These are phyloP conservation scores for Paecilomyces niveus DNA, from an alignment of 2,329 filamentous ascomycete species.

Conservation along the genomic window DNA sequence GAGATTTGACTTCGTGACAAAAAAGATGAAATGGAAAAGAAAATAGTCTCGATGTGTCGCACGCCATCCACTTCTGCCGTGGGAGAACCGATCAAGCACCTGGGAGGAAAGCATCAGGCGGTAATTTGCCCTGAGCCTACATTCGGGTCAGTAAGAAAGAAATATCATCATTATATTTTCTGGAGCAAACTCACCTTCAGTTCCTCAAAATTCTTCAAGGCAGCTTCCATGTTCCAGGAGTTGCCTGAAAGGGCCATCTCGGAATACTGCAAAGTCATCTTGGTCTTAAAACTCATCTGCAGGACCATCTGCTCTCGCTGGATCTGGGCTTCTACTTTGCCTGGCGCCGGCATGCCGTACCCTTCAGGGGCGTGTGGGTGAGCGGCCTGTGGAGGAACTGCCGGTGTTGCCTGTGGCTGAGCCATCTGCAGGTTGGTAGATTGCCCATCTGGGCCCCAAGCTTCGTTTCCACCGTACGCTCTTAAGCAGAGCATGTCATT, in stretches of 20 bases:
- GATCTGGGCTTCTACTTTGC: constrained; percentile 43
- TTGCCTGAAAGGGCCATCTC: constrained; percentile 73
- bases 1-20: not conserved
- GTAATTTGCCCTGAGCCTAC: constrained; percentile 36
- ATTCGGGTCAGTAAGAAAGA: constrained; percentile 13
- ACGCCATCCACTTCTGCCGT: not conserved
- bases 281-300: constrained; percentile 68
- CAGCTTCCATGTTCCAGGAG: constrained; percentile 71
- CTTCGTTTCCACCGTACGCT: constrained; percentile 53
- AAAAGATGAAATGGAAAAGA: not conserved
- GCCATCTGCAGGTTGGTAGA: constrained; percentile 26
- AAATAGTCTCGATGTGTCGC: not conserved
- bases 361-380: constrained; percentile 26
- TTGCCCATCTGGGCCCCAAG: constrained; percentile 40
- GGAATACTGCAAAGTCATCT: constrained; percentile 72
- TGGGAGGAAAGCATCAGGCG: constrained; percentile 43
- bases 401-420: constrained; percentile 20
- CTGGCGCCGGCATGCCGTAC: constrained; percentile 34
- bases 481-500: constrained; percentile 72
- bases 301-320: constrained; percentile 62
- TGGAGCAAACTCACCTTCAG: constrained; percentile 55
- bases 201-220: constrained; percentile 66
- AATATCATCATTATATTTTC: not conserved
- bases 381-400: constrained; percentile 5
- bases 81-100: not conserved